phyloP scores from a whole-genome alignment of 805 yeast genomes.

The Starmerella vaccinii region DNA sequence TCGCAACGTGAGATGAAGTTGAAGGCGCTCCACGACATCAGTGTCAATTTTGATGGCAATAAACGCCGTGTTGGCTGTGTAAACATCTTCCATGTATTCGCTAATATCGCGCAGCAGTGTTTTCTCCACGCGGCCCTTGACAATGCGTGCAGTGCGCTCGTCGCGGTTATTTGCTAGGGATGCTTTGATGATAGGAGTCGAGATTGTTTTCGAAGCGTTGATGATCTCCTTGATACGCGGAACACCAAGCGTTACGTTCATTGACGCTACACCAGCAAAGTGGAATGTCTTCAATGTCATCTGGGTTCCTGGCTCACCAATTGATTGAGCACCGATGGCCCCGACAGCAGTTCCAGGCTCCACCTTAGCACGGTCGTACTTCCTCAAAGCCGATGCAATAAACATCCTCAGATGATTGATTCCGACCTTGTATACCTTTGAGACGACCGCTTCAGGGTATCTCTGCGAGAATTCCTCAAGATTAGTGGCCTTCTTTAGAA shows the following conservation, averaged over 20 bases:
- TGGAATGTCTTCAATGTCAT: conserved; percentile 96
- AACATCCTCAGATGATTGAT: conserved; percentile 51
- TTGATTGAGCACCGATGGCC: conserved; percentile 97
- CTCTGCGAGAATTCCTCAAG: conserved; percentile 49
- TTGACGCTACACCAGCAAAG: conserved; percentile 98
- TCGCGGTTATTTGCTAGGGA: conserved; percentile 85
- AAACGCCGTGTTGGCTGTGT: conserved; percentile 65
- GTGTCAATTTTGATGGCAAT: conserved; percentile 73
- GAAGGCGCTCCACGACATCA: conserved; percentile 76
- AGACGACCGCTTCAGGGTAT: conserved; percentile 28
- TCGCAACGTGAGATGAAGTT: conserved; percentile 75
- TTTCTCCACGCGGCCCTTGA: conserved; percentile 93
- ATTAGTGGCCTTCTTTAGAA: conserved; percentile 44
- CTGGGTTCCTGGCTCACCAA: conserved; percentile 99
- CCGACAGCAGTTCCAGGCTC: conserved; percentile 99
- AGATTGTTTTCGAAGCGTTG: conserved; percentile 88
- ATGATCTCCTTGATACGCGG: conserved; percentile 99
- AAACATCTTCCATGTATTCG: conserved; percentile 86
- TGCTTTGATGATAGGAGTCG: conserved; percentile 94
- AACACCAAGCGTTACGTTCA: conserved; percentile 98
- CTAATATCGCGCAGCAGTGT: conserved; percentile 80
- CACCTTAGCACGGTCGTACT: conserved; percentile 80
- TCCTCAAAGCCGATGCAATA: conserved; percentile 62
- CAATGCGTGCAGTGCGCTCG: conserved; percentile 97
- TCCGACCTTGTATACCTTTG: conserved; percentile 47